These are phyloP conservation scores for Mycosphaerella sp. DNA, from an alignment of 2,329 filamentous ascomycete species.

Conservation along the genomic window DNA sequence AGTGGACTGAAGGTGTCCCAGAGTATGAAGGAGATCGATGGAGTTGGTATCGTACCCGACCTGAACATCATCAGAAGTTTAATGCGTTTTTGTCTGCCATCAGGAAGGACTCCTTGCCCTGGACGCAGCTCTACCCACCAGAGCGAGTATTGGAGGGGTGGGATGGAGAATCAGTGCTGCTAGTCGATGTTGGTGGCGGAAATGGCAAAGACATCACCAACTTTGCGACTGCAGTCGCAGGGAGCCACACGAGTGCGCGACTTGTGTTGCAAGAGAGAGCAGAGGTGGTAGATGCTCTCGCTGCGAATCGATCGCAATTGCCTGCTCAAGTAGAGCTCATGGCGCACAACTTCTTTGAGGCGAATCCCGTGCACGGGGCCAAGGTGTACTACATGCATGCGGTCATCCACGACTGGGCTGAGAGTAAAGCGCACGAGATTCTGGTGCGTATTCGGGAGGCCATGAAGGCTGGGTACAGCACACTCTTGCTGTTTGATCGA, in stretches of 20 bases:
- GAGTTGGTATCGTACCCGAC: constrained; percentile 3
- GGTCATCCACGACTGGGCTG: constrained; percentile 25
- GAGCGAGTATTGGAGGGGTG: constrained; percentile 7
- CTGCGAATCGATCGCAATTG: neutral
- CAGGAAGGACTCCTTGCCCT: constrained; percentile 5
- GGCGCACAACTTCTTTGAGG: constrained; percentile 19
- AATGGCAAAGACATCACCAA: constrained; percentile 17
- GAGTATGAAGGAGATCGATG: constrained; percentile 11
- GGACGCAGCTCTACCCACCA: constrained; percentile 7
- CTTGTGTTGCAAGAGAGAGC: constrained; percentile 12
- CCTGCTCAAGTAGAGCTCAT: constrained; percentile 7
- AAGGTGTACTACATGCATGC: constrained; percentile 27
- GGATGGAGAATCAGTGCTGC: constrained; percentile 11
- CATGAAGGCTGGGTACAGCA: constrained; percentile 24
- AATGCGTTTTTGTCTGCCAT: constrained; percentile 13
- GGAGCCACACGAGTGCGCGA: neutral
- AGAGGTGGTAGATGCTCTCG: constrained; percentile 1
- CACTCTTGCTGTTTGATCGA: constrained; percentile 25
- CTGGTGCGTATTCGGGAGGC: constrained; percentile 19
- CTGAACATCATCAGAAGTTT: constrained; percentile 8
- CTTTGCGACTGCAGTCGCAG: neutral
- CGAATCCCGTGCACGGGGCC: constrained; percentile 23
- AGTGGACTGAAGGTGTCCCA: constrained; percentile 5
- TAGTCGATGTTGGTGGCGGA: constrained; percentile 26
- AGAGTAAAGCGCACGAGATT: constrained; percentile 19